Evolutionary conservation across 2,329 filamentous ascomycete species (phyloP).

Genomic region (Xylariales sp.): DNA sequence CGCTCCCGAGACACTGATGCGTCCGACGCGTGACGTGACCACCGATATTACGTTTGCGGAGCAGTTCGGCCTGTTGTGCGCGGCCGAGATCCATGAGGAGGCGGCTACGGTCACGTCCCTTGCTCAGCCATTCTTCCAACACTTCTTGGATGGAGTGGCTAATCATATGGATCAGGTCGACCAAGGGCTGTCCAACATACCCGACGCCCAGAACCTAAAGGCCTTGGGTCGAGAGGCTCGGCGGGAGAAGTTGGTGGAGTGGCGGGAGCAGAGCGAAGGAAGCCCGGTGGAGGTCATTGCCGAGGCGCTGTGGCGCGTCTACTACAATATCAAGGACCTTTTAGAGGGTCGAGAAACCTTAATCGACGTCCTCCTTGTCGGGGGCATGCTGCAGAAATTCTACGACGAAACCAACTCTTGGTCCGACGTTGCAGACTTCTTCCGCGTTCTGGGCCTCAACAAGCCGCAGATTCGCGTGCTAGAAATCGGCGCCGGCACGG

Average conservation of each 20-base stretch:
- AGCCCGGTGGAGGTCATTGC: not conserved
- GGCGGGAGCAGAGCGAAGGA: not conserved
- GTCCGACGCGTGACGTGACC: not conserved
- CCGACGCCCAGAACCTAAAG: not conserved
- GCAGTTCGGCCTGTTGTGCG: conserved; percentile 3
- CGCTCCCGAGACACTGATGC: not conserved
- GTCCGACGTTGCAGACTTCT: not conserved
- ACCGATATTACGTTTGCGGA: conserved; percentile 2
- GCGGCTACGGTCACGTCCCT: conserved; percentile 3
- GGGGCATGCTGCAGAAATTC: not conserved
- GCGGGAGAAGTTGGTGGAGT: not conserved
- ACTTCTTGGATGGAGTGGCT: conserved; percentile 1
- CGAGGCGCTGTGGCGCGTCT: conserved; percentile 6
- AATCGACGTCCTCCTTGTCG: not conserved
- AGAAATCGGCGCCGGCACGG: conserved; percentile 9
- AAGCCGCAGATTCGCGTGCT: conserved; percentile 5
- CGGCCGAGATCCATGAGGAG: conserved; percentile 4
- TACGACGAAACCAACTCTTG: not conserved
- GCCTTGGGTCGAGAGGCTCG: conserved; percentile 3
- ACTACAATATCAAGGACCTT: not conserved
- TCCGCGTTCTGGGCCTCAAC: conserved; percentile 3
- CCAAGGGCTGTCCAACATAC: not conserved
- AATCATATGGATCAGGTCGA: conserved; percentile 7
- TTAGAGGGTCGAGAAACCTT: not conserved
- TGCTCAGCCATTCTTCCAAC: conserved; percentile 4